Evolutionary conservation across 1,284 basidiomycete species (phyloP), one percentile per base, ranked within the genome.

Genomic region (Sanghuangporus baumii): DNA sequence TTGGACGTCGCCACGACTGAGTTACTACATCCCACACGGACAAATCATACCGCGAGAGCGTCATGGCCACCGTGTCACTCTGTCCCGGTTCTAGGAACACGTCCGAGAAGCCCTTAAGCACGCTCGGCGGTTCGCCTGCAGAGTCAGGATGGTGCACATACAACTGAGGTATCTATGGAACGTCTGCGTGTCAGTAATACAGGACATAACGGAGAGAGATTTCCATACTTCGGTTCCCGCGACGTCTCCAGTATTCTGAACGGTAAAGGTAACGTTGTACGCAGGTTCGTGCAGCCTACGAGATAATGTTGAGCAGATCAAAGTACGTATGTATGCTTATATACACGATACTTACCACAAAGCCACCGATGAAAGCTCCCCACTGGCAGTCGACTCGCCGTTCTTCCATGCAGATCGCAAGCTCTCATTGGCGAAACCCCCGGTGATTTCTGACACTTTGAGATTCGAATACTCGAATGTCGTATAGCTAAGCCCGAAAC

Each of bases 401-500:
- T 40, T 47, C 54, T 66, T 58, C 66, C 66, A 66, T n/a, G 48
- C 46, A n/a, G 18, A 36, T 9, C 60, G 52, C 20, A 63, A 52
- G 31, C 40, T 57, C 18, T 40, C n/a, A n/a, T n/a, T n/a, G n/a
- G 14, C 9, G 57, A 48, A n/a, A 66, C 67, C 68, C 41, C 63
- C 67, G 41, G 71, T 65, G 26, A 66, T 65, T n/a, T 89, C 89
- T 57, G 70, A 76, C 14, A 79, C 71, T 0, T 69, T 61, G 4
- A 94, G 73, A 23, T 79, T 72, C 37, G 78, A 81, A 70, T 91
- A 92, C 41, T 80, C 74, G 73, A 96, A 97, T 0, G 75, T 81
- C 40, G 94, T 89, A 77, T 96, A 96, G 64, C 87, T 91, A 68
- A 96, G 73, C 0, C 93, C 93, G 72, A 86, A 93, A 0, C 93